These are phyloP conservation scores for Quillaja saponaria DNA, from an alignment of 306 rosid genomes.

Conservation along the genomic window DNA sequence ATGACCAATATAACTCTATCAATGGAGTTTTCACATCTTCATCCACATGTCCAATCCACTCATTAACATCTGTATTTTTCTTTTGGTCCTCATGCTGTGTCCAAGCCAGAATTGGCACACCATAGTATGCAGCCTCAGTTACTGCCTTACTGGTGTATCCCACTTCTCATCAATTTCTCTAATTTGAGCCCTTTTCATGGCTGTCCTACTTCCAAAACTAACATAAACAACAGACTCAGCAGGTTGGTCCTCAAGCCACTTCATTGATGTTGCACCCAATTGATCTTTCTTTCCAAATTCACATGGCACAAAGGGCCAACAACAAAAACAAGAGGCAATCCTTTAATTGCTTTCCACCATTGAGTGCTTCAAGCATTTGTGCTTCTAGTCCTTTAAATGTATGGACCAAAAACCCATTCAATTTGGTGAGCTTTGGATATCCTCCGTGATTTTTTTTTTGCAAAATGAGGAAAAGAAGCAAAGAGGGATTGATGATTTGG, in stretches of 20 bases:
- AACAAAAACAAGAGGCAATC: conserved; percentile 37
- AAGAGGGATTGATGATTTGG: conserved; percentile 47
- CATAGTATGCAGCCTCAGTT: conserved; percentile 47
- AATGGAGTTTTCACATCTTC: too few relatives aligned
- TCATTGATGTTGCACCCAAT: not conserved
- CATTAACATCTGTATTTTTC: conserved; percentile 47
- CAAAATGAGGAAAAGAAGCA: conserved; percentile 28
- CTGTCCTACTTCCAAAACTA: conserved; percentile 54
- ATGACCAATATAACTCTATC: too few relatives aligned
- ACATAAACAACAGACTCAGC: conserved; percentile 49
- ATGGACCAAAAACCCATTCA: conserved; percentile 50
- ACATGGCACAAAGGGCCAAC: conserved; percentile 55
- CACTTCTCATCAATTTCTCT: conserved; percentile 48
- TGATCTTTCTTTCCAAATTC: conserved; percentile 41
- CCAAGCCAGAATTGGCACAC: conserved; percentile 60
- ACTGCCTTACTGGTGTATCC: conserved; percentile 51
- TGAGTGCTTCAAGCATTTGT: conserved; percentile 29
- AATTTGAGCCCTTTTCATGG: conserved; percentile 44
- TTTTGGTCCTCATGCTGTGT: conserved; percentile 58
- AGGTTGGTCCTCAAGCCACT: conserved; percentile 50
- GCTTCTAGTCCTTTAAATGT: conserved; percentile 43
- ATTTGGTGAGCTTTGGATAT: conserved; percentile 28
- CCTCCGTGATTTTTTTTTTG: conserved; percentile 23
- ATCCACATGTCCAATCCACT: conserved; percentile 59
- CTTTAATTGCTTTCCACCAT: conserved; percentile 22